Evolutionary conservation across 805 yeast genomes (phyloP), one percentile per base, ranked within the genome.

Genomic region (Ogataea paraovalis): DNA sequence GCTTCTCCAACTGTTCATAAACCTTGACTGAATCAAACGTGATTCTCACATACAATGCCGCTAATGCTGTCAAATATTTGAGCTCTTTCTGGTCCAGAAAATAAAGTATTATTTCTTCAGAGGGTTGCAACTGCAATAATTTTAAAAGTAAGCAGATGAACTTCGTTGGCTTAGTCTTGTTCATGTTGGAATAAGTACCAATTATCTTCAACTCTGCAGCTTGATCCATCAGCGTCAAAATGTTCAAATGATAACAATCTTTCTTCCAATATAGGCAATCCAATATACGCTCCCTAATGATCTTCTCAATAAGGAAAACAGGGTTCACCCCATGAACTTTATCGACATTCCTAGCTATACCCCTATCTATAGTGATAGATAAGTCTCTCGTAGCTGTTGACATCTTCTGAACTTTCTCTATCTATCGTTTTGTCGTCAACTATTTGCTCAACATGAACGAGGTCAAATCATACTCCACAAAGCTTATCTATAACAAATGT

Each of bases 131-230:
- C 63, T 92, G 96, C 4, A 91, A 71, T 48, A 92, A 62, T 53
- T 92, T 81, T 58, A 88, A 79, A 30, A 89, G 64, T 40, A 96
- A 72, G 59, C 96, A 83, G n/a, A 87, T 61, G 56, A 88, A 89
- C 13, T 82, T 83, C 16, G 85, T 71, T 0, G 95, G 94, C 50
- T 79, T 66, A 28, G 80, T 80, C 20, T 68, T 69, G 43, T 76
- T 56, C 12, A 43, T 34, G 40, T 66, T 64, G 2, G 56, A 45
- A 48, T 67, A 67, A 1, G 68, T 61, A 0, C 88, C 92, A 4
- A 87, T 64, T 43, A 71, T 70, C 9, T 72, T 59, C 6, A 81
- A 50, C 6, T 67, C 67, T 0, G 44, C 52, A 2, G 71, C 70
- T 34, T 72, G 62, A 50, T 82, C 85, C 43, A 82, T 61, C 2